Evolutionary conservation across 106 monocot genomes (phyloP).

Genomic region (Dendrobium chrysotoxum): DNA sequence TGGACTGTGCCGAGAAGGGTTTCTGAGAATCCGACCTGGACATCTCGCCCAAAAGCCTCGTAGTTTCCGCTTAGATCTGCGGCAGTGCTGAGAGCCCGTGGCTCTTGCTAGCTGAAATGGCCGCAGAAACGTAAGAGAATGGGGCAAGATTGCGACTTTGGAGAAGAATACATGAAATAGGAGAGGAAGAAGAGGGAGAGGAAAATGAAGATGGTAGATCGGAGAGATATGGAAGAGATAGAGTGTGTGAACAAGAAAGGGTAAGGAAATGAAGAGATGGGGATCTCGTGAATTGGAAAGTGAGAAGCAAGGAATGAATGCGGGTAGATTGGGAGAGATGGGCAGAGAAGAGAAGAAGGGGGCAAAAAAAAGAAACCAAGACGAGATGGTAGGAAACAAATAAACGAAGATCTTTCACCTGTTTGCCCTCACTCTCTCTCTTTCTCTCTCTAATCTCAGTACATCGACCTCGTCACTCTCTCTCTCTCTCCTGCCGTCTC

Average conservation of each 20-base stretch:
- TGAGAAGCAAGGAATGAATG: constrained; percentile 54
- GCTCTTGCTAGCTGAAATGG: constrained; percentile 10
- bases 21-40: constrained; percentile 15
- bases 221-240: neutral
- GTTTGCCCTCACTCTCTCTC: neutral
- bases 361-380: neutral
- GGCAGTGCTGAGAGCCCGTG: constrained; percentile 4
- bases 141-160: neutral
- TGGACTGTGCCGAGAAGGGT: constrained; percentile 3
- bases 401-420: neutral
- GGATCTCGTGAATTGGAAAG: constrained; percentile 49
- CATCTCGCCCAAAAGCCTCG: constrained; percentile 12
- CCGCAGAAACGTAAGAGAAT: neutral
- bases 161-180: constrained; percentile 1
- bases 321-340: constrained; percentile 15
- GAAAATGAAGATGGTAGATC: neutral
- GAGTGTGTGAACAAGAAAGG: constrained; percentile 9
- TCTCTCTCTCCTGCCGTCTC: neutral
- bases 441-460: constrained; percentile 4
- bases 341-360: neutral
- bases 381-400: constrained; percentile 1
- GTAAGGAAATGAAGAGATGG: constrained; percentile 17
- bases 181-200: neutral
- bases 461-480: neutral
- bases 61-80: neutral